These are phyloP conservation scores for Solanum paucissectum DNA, from an alignment of 257 asterid species.

Conservation along the genomic window DNA sequence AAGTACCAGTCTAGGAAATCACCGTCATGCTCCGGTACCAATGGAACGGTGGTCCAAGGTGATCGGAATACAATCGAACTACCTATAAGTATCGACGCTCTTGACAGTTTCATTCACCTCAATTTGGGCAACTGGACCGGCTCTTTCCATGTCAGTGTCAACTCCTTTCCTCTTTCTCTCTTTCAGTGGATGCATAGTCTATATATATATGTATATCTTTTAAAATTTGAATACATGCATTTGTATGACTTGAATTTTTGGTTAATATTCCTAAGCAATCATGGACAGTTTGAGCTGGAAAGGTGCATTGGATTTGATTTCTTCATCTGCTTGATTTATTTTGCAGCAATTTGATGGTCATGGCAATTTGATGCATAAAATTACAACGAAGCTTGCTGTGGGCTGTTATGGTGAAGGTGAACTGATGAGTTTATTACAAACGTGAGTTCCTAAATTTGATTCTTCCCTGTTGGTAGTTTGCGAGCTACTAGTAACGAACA, in stretches of 20 bases:
- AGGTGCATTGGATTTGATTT: background rate
- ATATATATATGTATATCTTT: background rate
- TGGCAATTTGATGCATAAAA: slow-evolving; percentile 65
- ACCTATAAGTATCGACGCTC: slow-evolving; percentile 45
- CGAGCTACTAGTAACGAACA: background rate
- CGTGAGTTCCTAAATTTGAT: slow-evolving; percentile 34
- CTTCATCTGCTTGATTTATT: background rate
- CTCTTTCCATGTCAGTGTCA: slow-evolving; percentile 50
- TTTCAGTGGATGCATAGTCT: background rate
- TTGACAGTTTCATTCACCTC: slow-evolving; percentile 60
- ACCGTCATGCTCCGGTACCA: slow-evolving; percentile 24
- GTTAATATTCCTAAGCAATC: background rate
- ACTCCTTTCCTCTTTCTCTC: background rate
- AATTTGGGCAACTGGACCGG: slow-evolving; percentile 80
- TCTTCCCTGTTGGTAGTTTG: background rate
- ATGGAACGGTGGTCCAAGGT: slow-evolving; percentile 26
- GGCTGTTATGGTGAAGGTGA: slow-evolving; percentile 91
- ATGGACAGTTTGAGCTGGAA: background rate
- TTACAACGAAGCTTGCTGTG: slow-evolving; percentile 69
- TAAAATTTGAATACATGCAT: background rate
- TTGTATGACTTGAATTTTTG: background rate
- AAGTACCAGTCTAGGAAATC: slow-evolving; percentile 11
- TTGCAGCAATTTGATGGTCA: slow-evolving; percentile 80
- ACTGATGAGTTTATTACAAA: slow-evolving; percentile 83
- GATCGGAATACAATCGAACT: slow-evolving; percentile 14